Conservation (phyloP, 768 basidiomycete species). For the Polyporus arcularius region DNA sequence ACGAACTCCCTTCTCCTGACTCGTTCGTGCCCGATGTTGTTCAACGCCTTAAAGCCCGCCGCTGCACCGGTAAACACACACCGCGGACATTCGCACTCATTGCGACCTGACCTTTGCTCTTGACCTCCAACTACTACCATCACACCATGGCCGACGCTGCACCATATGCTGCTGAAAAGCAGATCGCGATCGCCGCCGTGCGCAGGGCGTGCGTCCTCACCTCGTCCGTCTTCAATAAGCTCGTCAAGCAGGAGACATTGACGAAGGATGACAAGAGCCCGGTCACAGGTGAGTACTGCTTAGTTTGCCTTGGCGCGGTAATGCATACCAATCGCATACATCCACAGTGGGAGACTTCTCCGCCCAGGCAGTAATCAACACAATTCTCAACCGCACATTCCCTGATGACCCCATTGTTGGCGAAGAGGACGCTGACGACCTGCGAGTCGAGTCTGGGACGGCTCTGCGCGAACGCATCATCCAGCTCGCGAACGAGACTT, state of each 20-base stretch:
- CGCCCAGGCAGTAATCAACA: conserved; percentile 88
- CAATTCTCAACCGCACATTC: conserved; percentile 75
- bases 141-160: too few species aligned
- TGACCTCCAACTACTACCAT: conserved; percentile 5
- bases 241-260: conserved; percentile 83
- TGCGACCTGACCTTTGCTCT: neutral
- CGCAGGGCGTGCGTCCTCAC: conserved; percentile 84
- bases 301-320: neutral
- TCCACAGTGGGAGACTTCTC: conserved; percentile 86
- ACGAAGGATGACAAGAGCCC: conserved; percentile 87
- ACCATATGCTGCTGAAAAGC: conserved; percentile 63
- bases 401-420: conserved; percentile 89
- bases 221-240: conserved; percentile 79
- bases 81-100: neutral
- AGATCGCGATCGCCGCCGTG: conserved; percentile 85
- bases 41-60: conserved; percentile 11
- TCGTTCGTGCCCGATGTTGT: conserved; percentile 12
- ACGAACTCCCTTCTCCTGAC: neutral
- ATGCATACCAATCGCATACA: neutral
- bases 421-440: conserved; percentile 88
- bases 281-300: conserved; percentile 49
- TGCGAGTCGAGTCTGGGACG: conserved; percentile 51
- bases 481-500: conserved; percentile 78
- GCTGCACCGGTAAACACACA: conserved; percentile 8
- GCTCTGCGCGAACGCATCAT: conserved; percentile 67